Base-by-base conservation (phyloP, 2,329 filamentous ascomycete species). In the Paracamarosporium sp. region DNA sequence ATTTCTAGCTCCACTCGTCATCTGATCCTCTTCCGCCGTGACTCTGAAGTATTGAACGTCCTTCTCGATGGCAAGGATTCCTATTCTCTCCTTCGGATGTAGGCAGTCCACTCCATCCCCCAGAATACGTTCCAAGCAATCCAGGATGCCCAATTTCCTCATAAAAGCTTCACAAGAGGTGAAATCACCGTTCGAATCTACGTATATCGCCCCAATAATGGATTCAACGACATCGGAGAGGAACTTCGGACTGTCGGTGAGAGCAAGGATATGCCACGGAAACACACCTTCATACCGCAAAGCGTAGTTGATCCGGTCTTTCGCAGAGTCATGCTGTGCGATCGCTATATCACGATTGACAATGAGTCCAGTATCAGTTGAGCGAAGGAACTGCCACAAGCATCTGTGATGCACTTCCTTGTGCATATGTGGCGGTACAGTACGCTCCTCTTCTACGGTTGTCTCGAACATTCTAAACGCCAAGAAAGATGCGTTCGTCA, bases 181-280 rank as follows among this genome's bases (percentile, higher is more conserved):
- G 13, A 92, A 70, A 0, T 83, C 64, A 0, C 62, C 67, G 1
- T 46, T 13, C 30, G 45, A 90, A 73, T 98, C 95, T 20, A 97
- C 80, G 81, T 90, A 97, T 0, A 97, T 83, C 0, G 93, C 93
- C 0, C 91, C 94, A 0, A 98, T 76, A 0, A 96, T 73, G 30
- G 86, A 86, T 78, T 98, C 94, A 9, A 97, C 81, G 7, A 97
- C 78, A 73, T 97, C 93, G 0, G 90, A 94, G 75, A 90, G 89
- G 74, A 91, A 90, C 70, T 97, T 97, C 15, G 86, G 86, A 0
- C 86, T 0, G 88, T 83, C 81, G 0, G 96, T 79, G 0, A 84
- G 81, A 0, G 87, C 81, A 0, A 98, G 84, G 0, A 87, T 75
- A 1, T 85, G 81, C 94, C 94, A 98, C 0, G 94, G 95, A 68